Evolutionary conservation across 192 early-diverging fungal species (phyloP), one percentile per base, ranked within the genome.

Genomic region (Podila clonocystis): DNA sequence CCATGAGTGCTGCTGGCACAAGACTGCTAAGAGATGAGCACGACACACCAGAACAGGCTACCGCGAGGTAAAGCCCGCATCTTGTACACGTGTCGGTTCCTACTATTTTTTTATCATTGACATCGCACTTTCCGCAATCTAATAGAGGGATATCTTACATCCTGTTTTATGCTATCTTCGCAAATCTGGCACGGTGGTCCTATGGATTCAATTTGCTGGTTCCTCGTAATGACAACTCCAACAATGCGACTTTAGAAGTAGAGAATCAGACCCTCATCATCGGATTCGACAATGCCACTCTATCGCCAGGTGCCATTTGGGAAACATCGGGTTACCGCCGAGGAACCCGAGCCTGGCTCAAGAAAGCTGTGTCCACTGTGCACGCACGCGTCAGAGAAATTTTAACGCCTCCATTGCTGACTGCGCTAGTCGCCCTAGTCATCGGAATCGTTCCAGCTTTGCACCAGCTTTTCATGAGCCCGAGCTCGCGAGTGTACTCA

Each of bases 161-260:
- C n/a, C 78, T 95, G 48, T 93, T 95, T 45, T 94, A 91, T 75
- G 91, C 91, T 41, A 89, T 93, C 41, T 91, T 95, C 58, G 90
- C 89, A 52, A 94, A 95, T 65, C 85, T 95, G 26, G 58, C 92
- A 63, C 86, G 92, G n/a, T 95, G 93, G 93, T 93, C 91, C 29
- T 90, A 93, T 68, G 93, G 94, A 64, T 92, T 90, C 33, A 84
- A 83, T 19, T 72, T 92, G 28, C 74, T 94, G 68, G 86, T 87
- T 58, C 55, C 73, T 17, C 41, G 41, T 1, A 45, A 2, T 17
- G 41, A 13, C 41, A 45, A 45, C 13, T 45, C 41, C 13, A 45
- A 15, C 13, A 45, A 15, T 17, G 41, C 41, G 41, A 1, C 15
- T 12, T 45, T 45, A 45, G 41, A 45, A 45, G 41, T 17, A 3